These are phyloP conservation scores for Populus hybrid DNA, from an alignment of 441 rosid genomes.

Conservation along the genomic window DNA sequence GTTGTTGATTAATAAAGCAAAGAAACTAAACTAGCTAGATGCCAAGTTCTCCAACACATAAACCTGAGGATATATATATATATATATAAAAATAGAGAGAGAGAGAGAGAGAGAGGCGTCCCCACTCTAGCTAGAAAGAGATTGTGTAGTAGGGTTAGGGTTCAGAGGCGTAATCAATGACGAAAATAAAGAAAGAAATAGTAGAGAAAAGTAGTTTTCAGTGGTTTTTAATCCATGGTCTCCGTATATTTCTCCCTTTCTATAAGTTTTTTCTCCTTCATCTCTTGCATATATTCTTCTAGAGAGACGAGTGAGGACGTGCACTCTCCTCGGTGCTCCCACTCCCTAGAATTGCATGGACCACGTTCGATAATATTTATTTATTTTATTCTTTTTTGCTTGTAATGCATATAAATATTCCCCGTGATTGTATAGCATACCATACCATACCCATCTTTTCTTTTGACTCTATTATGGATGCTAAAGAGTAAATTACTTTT, in stretches of 20 bases:
- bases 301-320: conserved; percentile 20
- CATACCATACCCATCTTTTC: background rate
- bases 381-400: background rate
- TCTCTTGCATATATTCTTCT: background rate
- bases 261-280: too few relatives aligned
- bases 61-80: background rate
- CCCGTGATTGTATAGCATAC: background rate
- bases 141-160: conserved; percentile 16
- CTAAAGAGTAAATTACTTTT: too few relatives aligned
- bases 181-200: conserved; percentile 10
- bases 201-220: background rate
- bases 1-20: background rate
- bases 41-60: background rate
- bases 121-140: conserved; percentile 29
- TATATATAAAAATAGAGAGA: too few relatives aligned
- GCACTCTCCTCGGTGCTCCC: conserved; percentile 18
- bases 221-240: background rate
- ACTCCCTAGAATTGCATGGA: conserved; percentile 36
- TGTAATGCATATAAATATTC: background rate
- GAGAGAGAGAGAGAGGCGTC: conserved; percentile 8
- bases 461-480: background rate
- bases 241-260: background rate
- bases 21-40: background rate
- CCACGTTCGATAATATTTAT: conserved; percentile 26
- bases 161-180: conserved; percentile 29